phyloP scores from a whole-genome alignment of 257 asterid genomes.

The Buddleja alternifolia region DNA sequence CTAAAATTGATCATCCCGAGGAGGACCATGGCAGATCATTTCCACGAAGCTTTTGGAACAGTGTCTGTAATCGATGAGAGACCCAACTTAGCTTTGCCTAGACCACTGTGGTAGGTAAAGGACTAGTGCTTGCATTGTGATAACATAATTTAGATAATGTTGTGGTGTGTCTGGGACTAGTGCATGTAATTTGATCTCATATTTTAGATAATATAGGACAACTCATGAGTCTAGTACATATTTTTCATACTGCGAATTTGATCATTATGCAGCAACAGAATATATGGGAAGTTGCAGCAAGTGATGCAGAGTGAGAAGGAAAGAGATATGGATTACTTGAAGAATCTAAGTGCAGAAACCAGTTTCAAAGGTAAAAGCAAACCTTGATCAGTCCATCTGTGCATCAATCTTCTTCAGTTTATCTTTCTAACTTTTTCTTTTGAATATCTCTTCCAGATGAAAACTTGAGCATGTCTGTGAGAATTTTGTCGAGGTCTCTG shows the following conservation, averaged over 20 bases:
- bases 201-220: conserved; percentile 22
- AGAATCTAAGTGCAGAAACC: conserved; percentile 36
- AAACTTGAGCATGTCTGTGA: conserved; percentile 52
- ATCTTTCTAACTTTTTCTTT: conserved; percentile 5
- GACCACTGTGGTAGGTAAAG: conserved; percentile 56
- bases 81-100: conserved; percentile 37
- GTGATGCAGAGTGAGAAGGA: conserved; percentile 74
- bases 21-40: conserved; percentile 75
- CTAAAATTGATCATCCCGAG: conserved; percentile 39
- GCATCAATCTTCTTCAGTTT: neutral
- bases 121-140: conserved; percentile 27
- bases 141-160: conserved; percentile 20
- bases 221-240: conserved; percentile 12
- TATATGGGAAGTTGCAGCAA: conserved; percentile 69
- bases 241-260: conserved; percentile 6
- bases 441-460: conserved; percentile 46
- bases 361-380: conserved; percentile 49
- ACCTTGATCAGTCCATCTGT: conserved; percentile 14
- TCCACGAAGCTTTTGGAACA: conserved; percentile 72
- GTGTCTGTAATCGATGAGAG: conserved; percentile 38
- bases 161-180: conserved; percentile 51
- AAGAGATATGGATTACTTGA: conserved; percentile 52
- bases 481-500: conserved; percentile 70
- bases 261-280: conserved; percentile 42
- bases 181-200: conserved; percentile 25